phyloP scores from a whole-genome alignment of 1,284 basidiomycete genomes.

The Apiotrichum brassicae region DNA sequence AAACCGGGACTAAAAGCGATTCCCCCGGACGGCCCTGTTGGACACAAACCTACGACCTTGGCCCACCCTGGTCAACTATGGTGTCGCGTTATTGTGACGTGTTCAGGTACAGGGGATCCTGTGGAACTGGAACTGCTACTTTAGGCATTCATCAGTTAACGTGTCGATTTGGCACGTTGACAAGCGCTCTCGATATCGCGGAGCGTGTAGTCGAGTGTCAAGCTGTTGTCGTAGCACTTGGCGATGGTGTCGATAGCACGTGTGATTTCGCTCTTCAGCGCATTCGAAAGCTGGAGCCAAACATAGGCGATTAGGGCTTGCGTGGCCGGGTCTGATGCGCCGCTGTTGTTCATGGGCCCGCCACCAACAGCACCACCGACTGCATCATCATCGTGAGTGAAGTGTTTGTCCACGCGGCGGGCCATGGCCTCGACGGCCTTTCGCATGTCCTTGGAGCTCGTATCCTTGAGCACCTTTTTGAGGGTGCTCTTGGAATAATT shows the following conservation, averaged over 20 bases:
- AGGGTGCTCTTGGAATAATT: constrained; percentile 70
- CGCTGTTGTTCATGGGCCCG: not conserved
- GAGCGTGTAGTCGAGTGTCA: constrained; percentile 66
- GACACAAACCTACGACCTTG: too few species aligned
- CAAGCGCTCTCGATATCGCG: constrained; percentile 71
- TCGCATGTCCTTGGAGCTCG: constrained; percentile 77
- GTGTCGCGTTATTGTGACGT: too few species aligned
- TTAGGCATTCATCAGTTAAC: not conserved
- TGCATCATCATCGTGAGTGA: constrained; percentile 47
- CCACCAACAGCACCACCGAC: not conserved
- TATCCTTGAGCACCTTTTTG: constrained; percentile 81
- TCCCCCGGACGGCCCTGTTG: too few species aligned
- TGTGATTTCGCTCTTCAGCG: constrained; percentile 65
- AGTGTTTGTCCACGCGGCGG: constrained; percentile 93
- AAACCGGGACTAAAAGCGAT: too few species aligned
- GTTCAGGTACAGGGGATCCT: too few species aligned
- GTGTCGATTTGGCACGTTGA: constrained; percentile 47
- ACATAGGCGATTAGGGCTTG: constrained; percentile 71
- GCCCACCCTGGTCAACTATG: too few species aligned
- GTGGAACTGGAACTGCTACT: too few species aligned
- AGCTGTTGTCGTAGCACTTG: constrained; percentile 70
- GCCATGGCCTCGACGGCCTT: constrained; percentile 75
- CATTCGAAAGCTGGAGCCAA: constrained; percentile 81
- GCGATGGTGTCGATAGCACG: constrained; percentile 61
- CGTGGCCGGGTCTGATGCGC: constrained; percentile 29